A percentile compares a stretch with the other conserved stretches of the same genome.
Evolutionary conservation across 139 green algal species (phyloP).

Genomic region (Chlamydomonas asymmetrica): DNA sequence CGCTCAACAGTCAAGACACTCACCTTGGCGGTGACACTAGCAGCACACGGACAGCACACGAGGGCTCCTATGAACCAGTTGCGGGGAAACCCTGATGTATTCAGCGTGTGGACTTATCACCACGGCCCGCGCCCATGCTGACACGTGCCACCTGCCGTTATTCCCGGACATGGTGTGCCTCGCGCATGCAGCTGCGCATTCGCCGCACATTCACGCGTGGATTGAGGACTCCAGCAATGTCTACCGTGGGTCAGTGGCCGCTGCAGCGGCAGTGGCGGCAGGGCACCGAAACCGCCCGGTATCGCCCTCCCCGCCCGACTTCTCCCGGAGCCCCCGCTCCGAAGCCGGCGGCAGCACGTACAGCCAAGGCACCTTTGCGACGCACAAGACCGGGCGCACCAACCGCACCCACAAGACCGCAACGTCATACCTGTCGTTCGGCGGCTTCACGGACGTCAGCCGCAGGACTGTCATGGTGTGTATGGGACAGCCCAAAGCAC

Average conservation of each 20-base stretch:
- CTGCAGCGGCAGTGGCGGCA: not conserved
- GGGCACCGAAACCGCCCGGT: not conserved
- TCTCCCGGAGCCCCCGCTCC: constrained; percentile 25
- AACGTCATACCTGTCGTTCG: constrained; percentile 25
- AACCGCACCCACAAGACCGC: constrained; percentile 26
- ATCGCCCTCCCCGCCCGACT: constrained; percentile 21
- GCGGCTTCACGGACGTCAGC: constrained; percentile 43
- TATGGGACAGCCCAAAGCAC: too few relatives aligned
- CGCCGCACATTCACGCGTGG: constrained; percentile 53
- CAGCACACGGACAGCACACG: too few relatives aligned
- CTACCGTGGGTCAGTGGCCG: not conserved
- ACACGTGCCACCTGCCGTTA: too few relatives aligned
- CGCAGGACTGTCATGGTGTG: constrained; percentile 34
- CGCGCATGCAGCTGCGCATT: not conserved
- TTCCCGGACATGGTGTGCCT: too few relatives aligned
- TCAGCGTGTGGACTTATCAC: too few relatives aligned
- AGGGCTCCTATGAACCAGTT: too few relatives aligned
- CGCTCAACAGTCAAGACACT: too few relatives aligned
- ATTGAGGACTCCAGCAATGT: constrained; percentile 42
- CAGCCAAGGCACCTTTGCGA: constrained; percentile 38
- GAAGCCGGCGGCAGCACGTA: constrained; percentile 37
- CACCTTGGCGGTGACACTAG: too few relatives aligned
- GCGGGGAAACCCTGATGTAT: too few relatives aligned
- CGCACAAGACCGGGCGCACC: constrained; percentile 26
- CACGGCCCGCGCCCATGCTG: too few relatives aligned